These are phyloP conservation scores for Leptographium flavum DNA, from an alignment of 2,329 filamentous ascomycete genomes.

Conservation along the genomic window DNA sequence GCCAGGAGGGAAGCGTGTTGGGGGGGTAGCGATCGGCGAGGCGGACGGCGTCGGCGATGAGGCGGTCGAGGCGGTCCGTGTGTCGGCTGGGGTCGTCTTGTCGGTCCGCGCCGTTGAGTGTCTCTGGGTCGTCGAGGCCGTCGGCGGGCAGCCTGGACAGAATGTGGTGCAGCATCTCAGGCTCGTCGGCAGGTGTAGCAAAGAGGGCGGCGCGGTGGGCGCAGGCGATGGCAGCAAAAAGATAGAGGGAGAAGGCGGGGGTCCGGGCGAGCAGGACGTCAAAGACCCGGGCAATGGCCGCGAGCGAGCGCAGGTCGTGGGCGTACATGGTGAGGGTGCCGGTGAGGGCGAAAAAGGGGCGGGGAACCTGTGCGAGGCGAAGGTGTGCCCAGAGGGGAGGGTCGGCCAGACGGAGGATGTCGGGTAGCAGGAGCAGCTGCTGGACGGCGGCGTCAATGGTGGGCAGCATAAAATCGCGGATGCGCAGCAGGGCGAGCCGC, in stretches of 20 bases:
- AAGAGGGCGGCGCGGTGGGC: slow-evolving; percentile 73
- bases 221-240: slow-evolving; percentile 81
- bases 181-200: slow-evolving; percentile 66
- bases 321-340: slow-evolving; percentile 92
- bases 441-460: slow-evolving; percentile 65
- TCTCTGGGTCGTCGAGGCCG: slow-evolving; percentile 41
- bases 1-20: slow-evolving; percentile 57
- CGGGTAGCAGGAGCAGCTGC: slow-evolving; percentile 77
- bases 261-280: slow-evolving; percentile 81
- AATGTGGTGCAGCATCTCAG: slow-evolving; percentile 82
- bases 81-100: too few relatives aligned
- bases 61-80: slow-evolving; percentile 49
- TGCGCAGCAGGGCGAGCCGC: slow-evolving; percentile 76
- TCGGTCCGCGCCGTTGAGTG: slow-evolving; percentile 56
- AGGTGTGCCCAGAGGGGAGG: slow-evolving; percentile 59
- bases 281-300: slow-evolving; percentile 78
- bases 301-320: slow-evolving; percentile 84
- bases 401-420: slow-evolving; percentile 62
- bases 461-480: slow-evolving; percentile 96
- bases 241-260: slow-evolving; percentile 78
- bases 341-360: slow-evolving; percentile 82
- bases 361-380: slow-evolving; percentile 43
- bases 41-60: slow-evolving; percentile 51
- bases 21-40: slow-evolving; percentile 59
- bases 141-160: slow-evolving; percentile 68